Conservation (phyloP, 352 stramenopile species). For the Phytophthora ohioensis region DNA sequence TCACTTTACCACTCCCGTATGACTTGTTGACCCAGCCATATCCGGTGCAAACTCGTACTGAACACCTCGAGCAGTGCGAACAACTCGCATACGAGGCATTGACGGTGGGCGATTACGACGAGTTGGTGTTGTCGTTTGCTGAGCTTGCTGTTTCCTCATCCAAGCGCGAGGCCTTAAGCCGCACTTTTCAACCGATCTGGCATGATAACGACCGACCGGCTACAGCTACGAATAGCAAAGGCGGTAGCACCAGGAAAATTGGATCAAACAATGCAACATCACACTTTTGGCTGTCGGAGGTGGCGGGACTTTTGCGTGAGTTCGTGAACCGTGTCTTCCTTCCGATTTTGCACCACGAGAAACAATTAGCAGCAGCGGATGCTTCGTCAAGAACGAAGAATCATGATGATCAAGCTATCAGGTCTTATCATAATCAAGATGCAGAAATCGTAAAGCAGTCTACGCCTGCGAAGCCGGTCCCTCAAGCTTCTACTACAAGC, state of each 20-base stretch:
- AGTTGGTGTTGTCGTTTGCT: slow-evolving; percentile 68
- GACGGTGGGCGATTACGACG: slow-evolving; percentile 33
- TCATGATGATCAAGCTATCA: background rate
- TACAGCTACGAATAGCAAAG: background rate
- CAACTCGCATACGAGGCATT: slow-evolving; percentile 60
- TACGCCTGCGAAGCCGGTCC: background rate
- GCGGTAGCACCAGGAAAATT: slow-evolving; percentile 5
- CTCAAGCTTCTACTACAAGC: background rate
- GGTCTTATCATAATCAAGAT: background rate
- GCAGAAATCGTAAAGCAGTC: no score
- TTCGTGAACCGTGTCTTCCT: slow-evolving; percentile 45
- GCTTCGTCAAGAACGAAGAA: background rate
- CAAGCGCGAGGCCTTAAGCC: slow-evolving; percentile 53
- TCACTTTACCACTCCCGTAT: slow-evolving; percentile 69
- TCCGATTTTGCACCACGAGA: slow-evolving; percentile 36
- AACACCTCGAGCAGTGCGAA: slow-evolving; percentile 61
- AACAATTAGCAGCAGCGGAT: background rate
- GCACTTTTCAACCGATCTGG: slow-evolving; percentile 48
- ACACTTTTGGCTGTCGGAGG: slow-evolving; percentile 26
- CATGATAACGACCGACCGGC: slow-evolving; percentile 29
- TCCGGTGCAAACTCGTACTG: slow-evolving; percentile 62
- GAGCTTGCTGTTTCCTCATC: slow-evolving; percentile 27
- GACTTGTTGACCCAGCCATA: slow-evolving; percentile 59
- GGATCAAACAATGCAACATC: slow-evolving; percentile 7
- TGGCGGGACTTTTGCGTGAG: slow-evolving; percentile 26